Base-by-base conservation (phyloP, 2,329 filamentous ascomycete genomes). In the Fusarium graminum region DNA sequence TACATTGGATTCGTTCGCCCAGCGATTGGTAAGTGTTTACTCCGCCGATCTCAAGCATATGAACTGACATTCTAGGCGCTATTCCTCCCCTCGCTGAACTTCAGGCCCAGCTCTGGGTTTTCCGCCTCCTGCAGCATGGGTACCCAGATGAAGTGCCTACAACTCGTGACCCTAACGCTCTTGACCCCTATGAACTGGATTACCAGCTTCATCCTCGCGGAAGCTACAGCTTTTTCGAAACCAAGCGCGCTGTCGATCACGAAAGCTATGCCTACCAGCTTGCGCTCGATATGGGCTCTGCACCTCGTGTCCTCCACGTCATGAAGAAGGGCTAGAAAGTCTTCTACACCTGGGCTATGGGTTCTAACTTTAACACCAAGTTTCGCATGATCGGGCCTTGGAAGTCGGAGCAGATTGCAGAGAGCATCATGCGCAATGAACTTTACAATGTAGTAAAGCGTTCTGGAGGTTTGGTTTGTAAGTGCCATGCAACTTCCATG, bases 221-320 rank as follows among this genome's bases (percentile, higher is more conserved):
- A 1, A 65, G 68, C 12, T 78, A 79, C 60, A 77, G 77, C 52
- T 67, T 78, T 25, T 76, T 69, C 49, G 59, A 72, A 22, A 73
- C 63, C 25, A 78, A 80, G 64, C 74, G 78, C 52, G 82, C 80
- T 11, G 81, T 84, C 2, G 82, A 84, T 42, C 82, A 84, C 50
- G 82, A 84, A 58, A 79, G 77, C 54, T 84, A 84, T 61, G 79
- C 80, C 0, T 84, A 83, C 70, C 82, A 84, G 71, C 76, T 84
- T 6, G 81, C 81, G 0, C 72, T 82, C 0, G 82, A 83, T 64
- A 81, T 83, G 65, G 80, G 79, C 3, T 70, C 80, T 4, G 81
- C 80, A 0, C 81, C 81, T 1, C 76, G 70, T 1, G 72, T 80
- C 14, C 57, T 62, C 0, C 72, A 80, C 29, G 71, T 83, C 6